Evolutionary conservation across 2,329 filamentous ascomycete genomes (phyloP).

Genomic region (Uncinocarpus reesii): DNA sequence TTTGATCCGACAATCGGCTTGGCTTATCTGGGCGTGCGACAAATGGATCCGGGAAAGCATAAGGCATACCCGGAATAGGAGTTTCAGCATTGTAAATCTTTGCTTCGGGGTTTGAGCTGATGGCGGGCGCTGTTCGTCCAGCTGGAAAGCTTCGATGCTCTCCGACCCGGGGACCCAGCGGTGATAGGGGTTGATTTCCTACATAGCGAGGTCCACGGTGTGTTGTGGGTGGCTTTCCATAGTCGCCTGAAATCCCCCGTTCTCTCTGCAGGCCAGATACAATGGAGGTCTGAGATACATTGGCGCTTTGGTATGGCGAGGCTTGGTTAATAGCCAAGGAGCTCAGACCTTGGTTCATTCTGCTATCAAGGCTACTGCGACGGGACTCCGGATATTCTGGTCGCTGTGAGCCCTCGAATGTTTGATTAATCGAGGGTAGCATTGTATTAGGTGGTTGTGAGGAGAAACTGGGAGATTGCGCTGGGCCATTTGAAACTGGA

Average conservation of each 20-base stretch:
- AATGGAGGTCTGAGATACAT: conserved; percentile 35
- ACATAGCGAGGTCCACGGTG: conserved; percentile 36
- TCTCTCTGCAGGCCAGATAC: conserved; percentile 22
- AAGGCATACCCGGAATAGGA: conserved; percentile 41
- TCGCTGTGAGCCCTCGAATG: conserved; percentile 43
- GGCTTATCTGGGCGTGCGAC: conserved; percentile 26
- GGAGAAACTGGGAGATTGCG: conserved; percentile 26
- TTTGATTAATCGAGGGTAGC: conserved; percentile 51
- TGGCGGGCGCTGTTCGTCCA: conserved; percentile 40
- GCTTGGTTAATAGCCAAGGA: conserved; percentile 39
- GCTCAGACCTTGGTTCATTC: conserved; percentile 42
- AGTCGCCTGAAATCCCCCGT: conserved; percentile 27
- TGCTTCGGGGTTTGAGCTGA: conserved; percentile 40
- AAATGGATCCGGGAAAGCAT: conserved; percentile 43
- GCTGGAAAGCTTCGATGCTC: conserved; percentile 36
- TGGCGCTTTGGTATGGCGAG: conserved; percentile 40
- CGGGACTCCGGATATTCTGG: conserved; percentile 38
- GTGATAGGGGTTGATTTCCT: conserved; percentile 33
- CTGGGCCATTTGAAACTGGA: conserved; percentile 1
- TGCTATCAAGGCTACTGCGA: conserved; percentile 41
- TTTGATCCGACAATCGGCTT: conserved; percentile 24
- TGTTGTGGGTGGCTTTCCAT: conserved; percentile 24
- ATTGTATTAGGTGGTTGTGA: conserved; percentile 34
- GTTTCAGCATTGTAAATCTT: conserved; percentile 43
- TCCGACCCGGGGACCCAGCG: conserved; percentile 30